Conservation (phyloP, 352 stramenopile genomes). For the Hyaloperonospora arabidopsidis region DNA sequence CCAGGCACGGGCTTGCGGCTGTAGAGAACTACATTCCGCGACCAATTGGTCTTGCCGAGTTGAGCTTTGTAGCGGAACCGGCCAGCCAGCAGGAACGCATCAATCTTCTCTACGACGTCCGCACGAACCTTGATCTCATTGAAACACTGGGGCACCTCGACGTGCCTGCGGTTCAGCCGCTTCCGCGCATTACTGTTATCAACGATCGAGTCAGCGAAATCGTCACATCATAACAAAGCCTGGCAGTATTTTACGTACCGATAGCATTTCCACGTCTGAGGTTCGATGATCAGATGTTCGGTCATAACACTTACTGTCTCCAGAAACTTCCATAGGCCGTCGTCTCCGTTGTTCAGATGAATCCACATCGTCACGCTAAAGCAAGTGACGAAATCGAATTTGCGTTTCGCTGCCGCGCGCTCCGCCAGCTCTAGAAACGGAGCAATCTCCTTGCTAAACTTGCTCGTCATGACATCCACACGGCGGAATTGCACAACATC, state of each 20-base stretch:
- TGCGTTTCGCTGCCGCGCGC: conserved; percentile 24
- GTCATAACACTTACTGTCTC: conserved; percentile 52
- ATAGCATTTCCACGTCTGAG: conserved; percentile 83
- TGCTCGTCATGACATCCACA: conserved; percentile 46
- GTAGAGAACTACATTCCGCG: conserved; percentile 59
- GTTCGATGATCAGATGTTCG: conserved; percentile 68
- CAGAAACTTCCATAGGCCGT: conserved; percentile 67
- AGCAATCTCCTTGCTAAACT: conserved; percentile 36
- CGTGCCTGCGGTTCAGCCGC: conserved; percentile 45
- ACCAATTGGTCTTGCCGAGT: conserved; percentile 81
- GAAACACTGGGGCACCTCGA: conserved; percentile 53
- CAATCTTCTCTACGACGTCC: conserved; percentile 60
- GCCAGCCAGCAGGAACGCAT: conserved; percentile 49
- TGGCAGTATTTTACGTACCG: conserved; percentile 31
- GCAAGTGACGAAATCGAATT: conserved; percentile 67
- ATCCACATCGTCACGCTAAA: conserved; percentile 88
- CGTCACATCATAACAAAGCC: conserved; percentile 2
- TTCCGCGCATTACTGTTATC: conserved; percentile 55
- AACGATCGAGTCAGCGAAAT: conserved; percentile 3
- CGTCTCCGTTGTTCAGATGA: conserved; percentile 78
- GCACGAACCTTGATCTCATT: conserved; percentile 46
- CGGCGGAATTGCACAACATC: conserved; percentile 48
- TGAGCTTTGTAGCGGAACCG: conserved; percentile 55
- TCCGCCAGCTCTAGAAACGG: conserved; percentile 41
- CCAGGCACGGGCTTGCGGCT: conserved; percentile 45